Conservation (phyloP, 768 basidiomycete genomes). For the Arthromyces matolae region DNA sequence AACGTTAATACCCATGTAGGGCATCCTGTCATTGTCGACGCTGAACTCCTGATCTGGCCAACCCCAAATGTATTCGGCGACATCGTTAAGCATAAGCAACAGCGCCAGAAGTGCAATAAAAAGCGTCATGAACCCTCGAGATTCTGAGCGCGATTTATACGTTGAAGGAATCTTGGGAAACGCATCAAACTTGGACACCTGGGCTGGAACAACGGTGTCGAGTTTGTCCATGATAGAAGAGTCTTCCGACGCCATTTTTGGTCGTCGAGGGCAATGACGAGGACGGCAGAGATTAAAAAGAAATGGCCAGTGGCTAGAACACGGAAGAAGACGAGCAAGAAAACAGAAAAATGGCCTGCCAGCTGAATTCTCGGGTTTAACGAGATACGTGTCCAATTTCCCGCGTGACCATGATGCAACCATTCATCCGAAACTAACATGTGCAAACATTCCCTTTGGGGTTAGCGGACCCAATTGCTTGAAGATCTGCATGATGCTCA, state of each 20-base stretch:
- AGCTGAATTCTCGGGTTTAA: conserved; percentile 10
- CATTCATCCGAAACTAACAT: conserved; percentile 5
- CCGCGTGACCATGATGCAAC: conserved; percentile 4
- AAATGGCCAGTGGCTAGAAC: background rate
- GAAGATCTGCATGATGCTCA: background rate
- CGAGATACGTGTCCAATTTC: conserved; percentile 11
- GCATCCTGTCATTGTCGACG: conserved; percentile 62
- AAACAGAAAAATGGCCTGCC: background rate
- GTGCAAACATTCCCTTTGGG: conserved; percentile 2
- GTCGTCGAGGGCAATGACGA: background rate
- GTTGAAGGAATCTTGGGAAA: conserved; percentile 82
- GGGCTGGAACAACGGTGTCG: conserved; percentile 57
- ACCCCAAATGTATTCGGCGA: conserved; percentile 90
- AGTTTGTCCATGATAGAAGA: conserved; percentile 55
- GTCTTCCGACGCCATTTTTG: conserved; percentile 23
- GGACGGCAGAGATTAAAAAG: background rate
- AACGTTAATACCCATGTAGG: conserved; percentile 80
- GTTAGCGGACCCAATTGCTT: background rate
- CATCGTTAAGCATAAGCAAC: conserved; percentile 80
- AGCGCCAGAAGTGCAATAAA: conserved; percentile 64
- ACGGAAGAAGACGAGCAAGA: background rate
- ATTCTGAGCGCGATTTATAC: conserved; percentile 76
- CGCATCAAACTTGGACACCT: conserved; percentile 77
- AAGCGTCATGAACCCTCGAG: conserved; percentile 78
- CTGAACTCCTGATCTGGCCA: conserved; percentile 90